phyloP scores from a whole-genome alignment of 148 eudicot genomes.

The Vaccinium macrocarpon region DNA sequence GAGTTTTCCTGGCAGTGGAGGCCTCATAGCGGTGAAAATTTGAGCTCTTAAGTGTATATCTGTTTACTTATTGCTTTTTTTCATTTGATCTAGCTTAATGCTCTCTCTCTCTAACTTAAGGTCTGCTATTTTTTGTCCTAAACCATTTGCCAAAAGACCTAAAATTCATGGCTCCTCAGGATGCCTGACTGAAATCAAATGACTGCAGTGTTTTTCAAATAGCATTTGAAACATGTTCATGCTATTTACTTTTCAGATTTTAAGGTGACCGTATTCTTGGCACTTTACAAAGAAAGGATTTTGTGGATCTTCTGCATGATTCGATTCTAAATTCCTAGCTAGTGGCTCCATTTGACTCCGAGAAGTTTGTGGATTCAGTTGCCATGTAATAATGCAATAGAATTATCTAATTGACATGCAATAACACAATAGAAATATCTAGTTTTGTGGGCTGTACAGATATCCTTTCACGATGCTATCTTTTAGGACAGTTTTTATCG shows the following conservation, averaged over 20 bases:
- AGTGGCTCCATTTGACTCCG: background rate
- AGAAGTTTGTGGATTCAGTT: background rate
- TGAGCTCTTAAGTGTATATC: background rate
- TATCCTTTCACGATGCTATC: background rate
- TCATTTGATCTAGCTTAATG: background rate
- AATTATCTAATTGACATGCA: background rate
- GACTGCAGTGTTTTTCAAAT: background rate
- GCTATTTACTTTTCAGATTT: background rate
- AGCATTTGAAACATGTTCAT: background rate
- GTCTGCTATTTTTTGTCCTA: background rate
- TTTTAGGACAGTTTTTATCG: background rate
- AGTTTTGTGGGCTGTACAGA: background rate
- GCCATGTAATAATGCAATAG: background rate
- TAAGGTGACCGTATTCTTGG: background rate
- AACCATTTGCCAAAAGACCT: background rate
- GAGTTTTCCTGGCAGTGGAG: slow-evolving; percentile 82
- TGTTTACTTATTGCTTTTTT: background rate
- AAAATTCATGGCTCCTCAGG: background rate
- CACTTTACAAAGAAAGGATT: background rate
- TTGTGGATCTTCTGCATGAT: background rate
- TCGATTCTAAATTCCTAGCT: background rate
- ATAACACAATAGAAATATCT: background rate
- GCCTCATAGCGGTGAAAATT: slow-evolving; percentile 70
- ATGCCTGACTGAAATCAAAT: background rate
- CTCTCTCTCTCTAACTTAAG: background rate